Conservation (phyloP, 495 filamentous ascomycete genomes). For the Thozetella sp. region DNA sequence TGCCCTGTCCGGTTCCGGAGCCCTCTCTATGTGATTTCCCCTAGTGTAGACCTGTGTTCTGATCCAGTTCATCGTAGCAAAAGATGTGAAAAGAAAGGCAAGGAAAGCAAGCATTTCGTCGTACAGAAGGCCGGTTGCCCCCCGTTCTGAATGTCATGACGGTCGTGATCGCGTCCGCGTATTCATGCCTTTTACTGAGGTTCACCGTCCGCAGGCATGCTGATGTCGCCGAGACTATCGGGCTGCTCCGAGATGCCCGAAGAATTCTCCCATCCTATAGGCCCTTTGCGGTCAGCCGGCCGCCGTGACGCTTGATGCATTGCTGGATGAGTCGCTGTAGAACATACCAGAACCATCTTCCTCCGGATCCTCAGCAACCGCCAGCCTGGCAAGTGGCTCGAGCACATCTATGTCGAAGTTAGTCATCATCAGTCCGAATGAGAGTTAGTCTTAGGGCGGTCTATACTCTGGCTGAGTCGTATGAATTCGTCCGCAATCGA, state of each 20-base stretch:
- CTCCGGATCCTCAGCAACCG: constrained; percentile 50
- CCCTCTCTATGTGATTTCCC: constrained; percentile 3
- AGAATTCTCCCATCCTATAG: constrained; percentile 45
- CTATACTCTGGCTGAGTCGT: constrained; percentile 42
- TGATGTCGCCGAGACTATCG: constrained; percentile 34
- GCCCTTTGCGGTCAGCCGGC: constrained; percentile 25
- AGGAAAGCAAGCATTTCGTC: neutral
- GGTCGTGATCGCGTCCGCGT: too few species aligned
- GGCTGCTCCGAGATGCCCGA: constrained; percentile 39
- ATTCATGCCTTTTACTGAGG: constrained; percentile 24
- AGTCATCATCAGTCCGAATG: constrained; percentile 10
- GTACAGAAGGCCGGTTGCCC: too few species aligned
- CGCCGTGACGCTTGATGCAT: constrained; percentile 36
- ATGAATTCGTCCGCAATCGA: constrained; percentile 28
- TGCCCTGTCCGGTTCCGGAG: neutral
- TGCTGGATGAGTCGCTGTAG: constrained; percentile 38
- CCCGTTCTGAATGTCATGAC: too few species aligned
- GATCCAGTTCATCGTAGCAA: neutral
- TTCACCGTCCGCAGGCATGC: constrained; percentile 33
- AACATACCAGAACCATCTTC: constrained; percentile 59
- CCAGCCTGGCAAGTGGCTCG: constrained; percentile 36
- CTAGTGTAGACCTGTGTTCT: neutral
- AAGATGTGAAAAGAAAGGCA: too few species aligned
- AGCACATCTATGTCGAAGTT: constrained; percentile 35
- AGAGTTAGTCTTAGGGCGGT: neutral